Conservation (phyloP, 164 flowering plant genomes). For the Paratinospora sagittata region DNA sequence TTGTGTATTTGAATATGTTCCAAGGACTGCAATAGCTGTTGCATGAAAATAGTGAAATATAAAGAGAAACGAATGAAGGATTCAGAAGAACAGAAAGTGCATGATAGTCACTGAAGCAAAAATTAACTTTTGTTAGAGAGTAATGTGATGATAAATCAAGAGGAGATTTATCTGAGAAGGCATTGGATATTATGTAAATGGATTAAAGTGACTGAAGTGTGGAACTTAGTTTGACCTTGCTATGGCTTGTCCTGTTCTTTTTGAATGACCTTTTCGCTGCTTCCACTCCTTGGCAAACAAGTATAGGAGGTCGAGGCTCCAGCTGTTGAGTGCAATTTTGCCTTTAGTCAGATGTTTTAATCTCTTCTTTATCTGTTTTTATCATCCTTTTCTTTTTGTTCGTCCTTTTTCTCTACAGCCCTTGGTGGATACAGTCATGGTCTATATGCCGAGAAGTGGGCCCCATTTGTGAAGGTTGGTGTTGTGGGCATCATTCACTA, state of each 20-base stretch:
- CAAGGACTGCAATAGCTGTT: neutral
- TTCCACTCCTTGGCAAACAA: neutral
- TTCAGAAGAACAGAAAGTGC: neutral
- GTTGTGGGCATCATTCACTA: neutral
- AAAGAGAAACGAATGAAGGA: neutral
- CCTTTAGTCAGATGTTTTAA: neutral
- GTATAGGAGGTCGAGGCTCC: constrained; percentile 1
- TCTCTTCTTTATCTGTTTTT: neutral
- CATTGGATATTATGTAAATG: neutral
- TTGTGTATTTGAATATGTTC: neutral
- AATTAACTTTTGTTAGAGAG: neutral
- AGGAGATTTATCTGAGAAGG: too few species aligned
- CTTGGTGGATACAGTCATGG: constrained; percentile 88
- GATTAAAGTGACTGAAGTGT: neutral
- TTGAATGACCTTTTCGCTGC: too few species aligned
- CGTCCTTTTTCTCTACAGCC: constrained; percentile 34
- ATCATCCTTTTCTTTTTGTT: neutral
- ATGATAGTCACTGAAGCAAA: neutral
- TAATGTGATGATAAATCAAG: neutral
- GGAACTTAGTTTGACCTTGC: neutral
- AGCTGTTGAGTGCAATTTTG: constrained; percentile 6
- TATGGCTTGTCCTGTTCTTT: neutral
- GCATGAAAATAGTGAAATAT: neutral
- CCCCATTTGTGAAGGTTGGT: constrained; percentile 82
- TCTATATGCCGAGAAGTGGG: constrained; percentile 92